phyloP scores from a whole-genome alignment of 2,329 filamentous ascomycete genomes.

The Pseudogymnoascus sp. region DNA sequence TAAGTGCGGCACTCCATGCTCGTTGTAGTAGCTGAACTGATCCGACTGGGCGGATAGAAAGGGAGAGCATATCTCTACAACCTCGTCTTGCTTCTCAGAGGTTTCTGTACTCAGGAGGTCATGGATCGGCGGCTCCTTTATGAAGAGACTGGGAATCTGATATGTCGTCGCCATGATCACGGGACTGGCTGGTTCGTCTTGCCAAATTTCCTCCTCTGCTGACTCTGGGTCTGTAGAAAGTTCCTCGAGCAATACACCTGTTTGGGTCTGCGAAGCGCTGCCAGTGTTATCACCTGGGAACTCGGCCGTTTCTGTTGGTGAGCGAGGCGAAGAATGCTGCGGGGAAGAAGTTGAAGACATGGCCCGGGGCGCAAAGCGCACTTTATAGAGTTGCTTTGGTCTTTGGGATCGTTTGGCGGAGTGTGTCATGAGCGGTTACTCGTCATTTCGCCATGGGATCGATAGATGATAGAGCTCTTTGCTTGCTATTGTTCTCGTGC shows the following conservation, averaged over 20 bases:
- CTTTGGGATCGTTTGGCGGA: constrained; percentile 25
- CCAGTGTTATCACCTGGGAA: background rate
- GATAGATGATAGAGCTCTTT: background rate
- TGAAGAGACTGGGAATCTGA: constrained; percentile 49
- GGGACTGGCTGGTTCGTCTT: constrained; percentile 6
- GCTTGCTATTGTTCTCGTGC: constrained; percentile 13
- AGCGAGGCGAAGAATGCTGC: background rate
- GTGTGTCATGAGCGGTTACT: constrained; percentile 26
- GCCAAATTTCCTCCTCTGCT: constrained; percentile 9
- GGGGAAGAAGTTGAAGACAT: constrained; percentile 13
- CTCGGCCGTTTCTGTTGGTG: background rate
- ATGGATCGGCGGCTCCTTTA: constrained; percentile 49
- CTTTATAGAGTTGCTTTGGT: constrained; percentile 19
- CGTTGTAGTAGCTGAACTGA: constrained; percentile 49
- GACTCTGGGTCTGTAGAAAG: background rate
- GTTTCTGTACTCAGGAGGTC: constrained; percentile 62
- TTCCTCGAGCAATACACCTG: background rate
- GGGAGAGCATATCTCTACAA: constrained; percentile 60
- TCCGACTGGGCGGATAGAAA: constrained; percentile 51
- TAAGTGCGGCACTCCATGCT: constrained; percentile 66
- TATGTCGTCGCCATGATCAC: constrained; percentile 8
- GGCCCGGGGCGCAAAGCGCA: constrained; percentile 25
- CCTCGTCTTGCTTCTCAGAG: constrained; percentile 60
- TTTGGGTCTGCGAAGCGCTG: background rate
- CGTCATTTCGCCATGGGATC: constrained; percentile 12